Evolutionary conservation across 2,329 filamentous ascomycete genomes (phyloP).

Genomic region (Phialocephala subalpina): DNA sequence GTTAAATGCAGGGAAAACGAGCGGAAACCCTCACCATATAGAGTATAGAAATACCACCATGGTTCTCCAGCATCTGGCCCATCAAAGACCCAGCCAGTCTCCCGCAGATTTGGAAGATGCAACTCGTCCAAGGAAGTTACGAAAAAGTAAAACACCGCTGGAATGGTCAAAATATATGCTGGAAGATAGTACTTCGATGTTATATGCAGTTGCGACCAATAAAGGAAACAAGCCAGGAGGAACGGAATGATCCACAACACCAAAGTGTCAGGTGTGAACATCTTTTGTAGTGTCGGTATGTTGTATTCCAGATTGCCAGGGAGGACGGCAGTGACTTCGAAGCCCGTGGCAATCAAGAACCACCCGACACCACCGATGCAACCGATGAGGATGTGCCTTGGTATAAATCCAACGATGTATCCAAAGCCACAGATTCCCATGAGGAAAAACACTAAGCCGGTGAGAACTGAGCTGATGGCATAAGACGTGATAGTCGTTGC

Average conservation of each 20-base stretch:
- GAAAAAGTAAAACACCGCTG: constrained; percentile 79
- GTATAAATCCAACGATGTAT: constrained; percentile 95
- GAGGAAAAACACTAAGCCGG: constrained; percentile 88
- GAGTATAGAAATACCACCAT: constrained; percentile 97
- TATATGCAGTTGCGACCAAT: constrained; percentile 78
- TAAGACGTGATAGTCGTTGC: constrained; percentile 95
- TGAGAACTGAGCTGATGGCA: constrained; percentile 88
- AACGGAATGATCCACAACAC: constrained; percentile 86
- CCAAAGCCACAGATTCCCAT: constrained; percentile 90
- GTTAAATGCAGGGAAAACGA: constrained; percentile 25
- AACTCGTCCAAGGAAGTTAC: constrained; percentile 74
- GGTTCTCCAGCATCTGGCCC: constrained; percentile 85
- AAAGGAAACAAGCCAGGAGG: constrained; percentile 76
- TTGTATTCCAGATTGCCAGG: constrained; percentile 87
- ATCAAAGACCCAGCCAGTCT: constrained; percentile 89
- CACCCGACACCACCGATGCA: constrained; percentile 98
- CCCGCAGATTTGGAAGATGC: constrained; percentile 71
- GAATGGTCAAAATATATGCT: constrained; percentile 83
- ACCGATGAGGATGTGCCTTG: constrained; percentile 92
- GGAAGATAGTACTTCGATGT: constrained; percentile 88
- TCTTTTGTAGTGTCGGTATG: constrained; percentile 75
- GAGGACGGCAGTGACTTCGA: constrained; percentile 91
- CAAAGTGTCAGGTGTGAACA: constrained; percentile 78
- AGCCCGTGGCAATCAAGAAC: constrained; percentile 89
- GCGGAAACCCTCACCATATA: constrained; percentile 74